These are phyloP conservation scores for Sarocladiaceae sp. DNA, from an alignment of 2,329 filamentous ascomycete species.

Conservation along the genomic window DNA sequence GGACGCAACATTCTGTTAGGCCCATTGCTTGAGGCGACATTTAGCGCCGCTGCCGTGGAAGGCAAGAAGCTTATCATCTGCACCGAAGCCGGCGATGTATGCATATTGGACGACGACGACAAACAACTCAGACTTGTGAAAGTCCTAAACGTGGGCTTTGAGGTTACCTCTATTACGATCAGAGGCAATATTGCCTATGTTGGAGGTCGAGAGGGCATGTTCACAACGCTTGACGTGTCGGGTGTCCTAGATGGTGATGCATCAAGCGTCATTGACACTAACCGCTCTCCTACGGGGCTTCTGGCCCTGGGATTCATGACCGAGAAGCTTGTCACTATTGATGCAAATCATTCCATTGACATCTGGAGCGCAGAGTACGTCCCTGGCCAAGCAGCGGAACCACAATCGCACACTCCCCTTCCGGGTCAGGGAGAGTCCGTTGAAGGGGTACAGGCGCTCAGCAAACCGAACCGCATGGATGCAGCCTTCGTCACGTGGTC, in stretches of 20 bases:
- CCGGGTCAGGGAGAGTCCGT: constrained; percentile 58
- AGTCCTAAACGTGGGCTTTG: constrained; percentile 60
- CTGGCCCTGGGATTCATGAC: constrained; percentile 64
- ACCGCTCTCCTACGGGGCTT: constrained; percentile 38
- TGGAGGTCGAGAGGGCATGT: constrained; percentile 60
- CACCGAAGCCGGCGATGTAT: constrained; percentile 85
- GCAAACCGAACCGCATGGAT: constrained; percentile 50
- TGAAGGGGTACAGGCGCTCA: constrained; percentile 66
- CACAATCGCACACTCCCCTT: constrained; percentile 45
- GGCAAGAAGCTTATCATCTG: constrained; percentile 73
- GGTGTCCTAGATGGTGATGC: constrained; percentile 37
- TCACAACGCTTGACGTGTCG: constrained; percentile 46
- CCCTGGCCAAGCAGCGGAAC: constrained; percentile 30
- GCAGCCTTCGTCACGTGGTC: constrained; percentile 89
- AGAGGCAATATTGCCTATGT: constrained; percentile 56
- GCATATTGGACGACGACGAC: constrained; percentile 71
- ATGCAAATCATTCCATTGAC: constrained; percentile 68
- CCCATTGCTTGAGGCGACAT: constrained; percentile 72
- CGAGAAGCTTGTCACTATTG: constrained; percentile 66
- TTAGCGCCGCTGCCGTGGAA: constrained; percentile 71
- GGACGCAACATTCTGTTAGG: constrained; percentile 87
- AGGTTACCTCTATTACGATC: constrained; percentile 60
- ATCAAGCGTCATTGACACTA: constrained; percentile 31
- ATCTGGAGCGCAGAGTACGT: constrained; percentile 48
- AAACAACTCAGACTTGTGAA: constrained; percentile 65